Base-by-base conservation (phyloP, 1,284 basidiomycete genomes). In the Anthracocystis panici-leucophaei region DNA sequence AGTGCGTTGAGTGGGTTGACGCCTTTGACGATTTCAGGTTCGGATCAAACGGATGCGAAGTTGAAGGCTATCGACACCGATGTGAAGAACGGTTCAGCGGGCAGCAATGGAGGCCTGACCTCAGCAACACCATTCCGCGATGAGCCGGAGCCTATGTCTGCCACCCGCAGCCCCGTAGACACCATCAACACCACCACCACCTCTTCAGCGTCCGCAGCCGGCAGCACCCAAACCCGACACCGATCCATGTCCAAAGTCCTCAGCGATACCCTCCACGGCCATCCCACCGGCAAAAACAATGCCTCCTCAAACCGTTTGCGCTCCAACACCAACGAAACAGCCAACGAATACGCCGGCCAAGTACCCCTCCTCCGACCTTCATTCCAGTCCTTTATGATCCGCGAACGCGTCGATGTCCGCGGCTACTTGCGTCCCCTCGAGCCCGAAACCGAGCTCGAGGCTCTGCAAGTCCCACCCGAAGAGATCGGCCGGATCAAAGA, bases 341-440 rank as follows among this genome's bases (percentile, higher is more conserved):
- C 71, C 33, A 82, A 82, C 64, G 60, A 72, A 51, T 84, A 83
- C 57, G 66, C 76, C 1, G 82, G 79, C 18, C 79, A 81, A 48
- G 83, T 83, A 1, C 83, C 83, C 29, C 66, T 84, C 10, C 59
- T 71, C n/a, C 75, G 82, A 5, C 82, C 81, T 2, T 75, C 64
- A 5, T 80, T 71, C 68, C 61, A 78, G 21, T 68, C 68, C 23
- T 86, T 88, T 57, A 92, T 92, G 89, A 93, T 98, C 67, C 90
- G 95, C 35, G 95, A 98, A 85, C 90, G 96, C 12, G 91, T 98
- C 21, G 91, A 91, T 20, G 91, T 91, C 5, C 88, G 88, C 23
- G 96, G 96, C 8, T 86, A 90, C 8, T 88, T 93, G 18, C 90
- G 95, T 11, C 89, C 91, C 0, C 88, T 99, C 72, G 95, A 97